Base-by-base conservation (phyloP, 108 stramenopile genomes). In the Aurantiochytrium sp. region DNA sequence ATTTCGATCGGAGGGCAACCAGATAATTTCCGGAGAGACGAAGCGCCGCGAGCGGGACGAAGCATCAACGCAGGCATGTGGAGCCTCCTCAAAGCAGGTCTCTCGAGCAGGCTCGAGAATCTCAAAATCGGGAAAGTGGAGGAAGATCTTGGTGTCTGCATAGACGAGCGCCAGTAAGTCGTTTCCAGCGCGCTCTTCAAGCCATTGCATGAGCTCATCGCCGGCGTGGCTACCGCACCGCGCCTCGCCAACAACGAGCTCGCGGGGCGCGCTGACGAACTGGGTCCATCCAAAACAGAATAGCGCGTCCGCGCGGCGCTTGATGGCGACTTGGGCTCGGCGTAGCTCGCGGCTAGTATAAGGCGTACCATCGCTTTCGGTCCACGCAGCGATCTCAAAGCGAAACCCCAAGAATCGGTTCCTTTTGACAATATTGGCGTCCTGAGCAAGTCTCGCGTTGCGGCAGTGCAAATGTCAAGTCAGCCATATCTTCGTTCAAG, bases 61-160 rank as follows among this genome's bases (percentile, higher is more conserved):
- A 15, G 27, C 15, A 65, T 30, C 32, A 24, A 12, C 86, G 36
- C 86, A 86, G 6, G n/a, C 31, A 19, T 86, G 86, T 39, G 86
- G 86, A 19, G 86, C 19, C 22, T 86, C 55, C n/a, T 15, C 1
- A 37, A 86, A 86, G 55, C 86, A 86, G 21, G 86, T 68, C 0
- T 24, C 8, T 2, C 86, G 50, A 17, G 59, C 4, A 54, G n/a
- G 52, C 22, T 86, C 90, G 6, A 92, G 85, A 10, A 91, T 88
- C 73, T 91, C 90, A 88, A 92, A 92, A 30, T 89, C 69, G 0
- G 91, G 89, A 54, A 92, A 92, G 68, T 92, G 92, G 8, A 92
- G 89, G 52, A 87, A 89, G 52, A 92, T 92, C 69, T 92, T 92
- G 32, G 92, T 92, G 87, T 92, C 91, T 21, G 12, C 32, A 68